phyloP scores from a whole-genome alignment of 2,329 filamentous ascomycete species.

The Ophioceras dolichostomum region DNA sequence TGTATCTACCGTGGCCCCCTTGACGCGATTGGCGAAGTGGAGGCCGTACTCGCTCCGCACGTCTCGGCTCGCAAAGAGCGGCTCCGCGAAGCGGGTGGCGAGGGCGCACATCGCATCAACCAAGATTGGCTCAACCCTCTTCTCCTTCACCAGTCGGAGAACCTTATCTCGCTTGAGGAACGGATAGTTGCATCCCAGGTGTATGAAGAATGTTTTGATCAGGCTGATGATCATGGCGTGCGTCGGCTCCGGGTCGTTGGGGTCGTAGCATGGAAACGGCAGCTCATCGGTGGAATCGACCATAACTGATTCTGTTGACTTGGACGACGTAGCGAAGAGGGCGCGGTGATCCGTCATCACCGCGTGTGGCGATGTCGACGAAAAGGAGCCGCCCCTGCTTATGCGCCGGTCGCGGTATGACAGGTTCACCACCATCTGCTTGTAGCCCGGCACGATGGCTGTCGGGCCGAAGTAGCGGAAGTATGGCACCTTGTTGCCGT shows the following conservation, averaged over 20 bases:
- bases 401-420: slow-evolving; percentile 56
- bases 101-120: slow-evolving; percentile 79
- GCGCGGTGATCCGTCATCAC: slow-evolving; percentile 9
- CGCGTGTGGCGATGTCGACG: slow-evolving; percentile 37
- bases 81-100: slow-evolving; percentile 67
- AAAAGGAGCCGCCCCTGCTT: slow-evolving; percentile 44
- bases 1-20: slow-evolving; percentile 69
- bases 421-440: slow-evolving; percentile 67
- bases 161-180: slow-evolving; percentile 63
- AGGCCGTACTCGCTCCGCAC: slow-evolving; percentile 59
- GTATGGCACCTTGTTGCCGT: slow-evolving; percentile 64
- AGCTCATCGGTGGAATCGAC: slow-evolving; percentile 35
- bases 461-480: slow-evolving; percentile 87
- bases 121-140: slow-evolving; percentile 69
- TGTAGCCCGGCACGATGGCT: slow-evolving; percentile 82
- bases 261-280: slow-evolving; percentile 72
- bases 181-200: slow-evolving; percentile 76
- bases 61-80: slow-evolving; percentile 34
- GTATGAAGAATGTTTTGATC: slow-evolving; percentile 67
- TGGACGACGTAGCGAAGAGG: slow-evolving; percentile 8
- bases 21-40: slow-evolving; percentile 70
- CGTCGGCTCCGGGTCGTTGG: slow-evolving; percentile 55
- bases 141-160: slow-evolving; percentile 64
- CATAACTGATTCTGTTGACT: slow-evolving; percentile 15
- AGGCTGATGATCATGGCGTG: slow-evolving; percentile 65